Conservation (phyloP, 345 rosid species). For the Citrus hindsii region DNA sequence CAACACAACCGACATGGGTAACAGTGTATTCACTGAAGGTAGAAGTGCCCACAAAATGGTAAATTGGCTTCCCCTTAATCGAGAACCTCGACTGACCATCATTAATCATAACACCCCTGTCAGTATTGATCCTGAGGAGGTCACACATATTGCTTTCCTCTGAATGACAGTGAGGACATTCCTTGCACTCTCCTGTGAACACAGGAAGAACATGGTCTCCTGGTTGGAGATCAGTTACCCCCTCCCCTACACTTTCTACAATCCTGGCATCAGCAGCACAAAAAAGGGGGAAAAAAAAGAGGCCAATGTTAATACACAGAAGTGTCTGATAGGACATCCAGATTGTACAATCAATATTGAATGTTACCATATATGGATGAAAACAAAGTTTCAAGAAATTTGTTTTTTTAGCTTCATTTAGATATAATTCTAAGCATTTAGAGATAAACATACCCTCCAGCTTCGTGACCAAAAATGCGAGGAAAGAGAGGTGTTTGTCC, state of each 20-base stretch:
- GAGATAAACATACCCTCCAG: constrained; percentile 54
- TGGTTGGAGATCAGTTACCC: constrained; percentile 66
- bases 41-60: constrained; percentile 76
- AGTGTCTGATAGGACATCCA: neutral
- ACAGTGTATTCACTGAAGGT: constrained; percentile 87
- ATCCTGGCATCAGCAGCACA: constrained; percentile 33
- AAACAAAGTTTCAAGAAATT: neutral
- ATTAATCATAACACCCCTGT: constrained; percentile 57
- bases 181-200: constrained; percentile 79
- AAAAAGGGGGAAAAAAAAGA: neutral
- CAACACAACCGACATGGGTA: constrained; percentile 64
- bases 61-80: constrained; percentile 59
- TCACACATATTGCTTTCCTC: constrained; percentile 89
- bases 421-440: neutral
- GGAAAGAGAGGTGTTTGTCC: constrained; percentile 80
- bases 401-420: neutral
- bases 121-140: constrained; percentile 77
- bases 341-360: neutral
- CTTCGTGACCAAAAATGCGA: constrained; percentile 82
- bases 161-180: constrained; percentile 65
- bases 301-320: neutral
- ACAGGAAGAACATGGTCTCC: constrained; percentile 80
- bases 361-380: neutral
- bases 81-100: constrained; percentile 76
- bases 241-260: constrained; percentile 82